Evolutionary conservation across 208 protist genomes (phyloP), one percentile per base, ranked within the genome.

Genomic region (Acanthamoeba royreba): DNA sequence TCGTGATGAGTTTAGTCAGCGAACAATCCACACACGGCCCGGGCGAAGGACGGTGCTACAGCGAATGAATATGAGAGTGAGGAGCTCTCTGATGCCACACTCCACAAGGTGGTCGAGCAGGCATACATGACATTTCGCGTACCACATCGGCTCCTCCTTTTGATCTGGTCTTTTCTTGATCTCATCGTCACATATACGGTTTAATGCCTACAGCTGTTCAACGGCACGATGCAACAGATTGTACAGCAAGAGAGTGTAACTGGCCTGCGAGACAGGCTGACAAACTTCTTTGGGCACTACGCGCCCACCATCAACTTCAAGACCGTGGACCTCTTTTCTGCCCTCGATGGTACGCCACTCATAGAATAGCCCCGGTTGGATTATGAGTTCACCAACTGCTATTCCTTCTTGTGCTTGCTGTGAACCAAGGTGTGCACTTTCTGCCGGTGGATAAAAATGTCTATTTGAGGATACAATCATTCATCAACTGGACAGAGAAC

Each of bases 401-500:
- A 46, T n/a, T 8, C n/a, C n/a, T 89, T 4, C 4, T 28, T 5
- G 9, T 61, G n/a, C 4, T n/a, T 9, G n/a, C 13, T n/a, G 13
- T 7, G 5, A 4, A 15, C 8, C 5, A 28, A 95, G 94, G 94
- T 15, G 94, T 97, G 25, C 93, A 96, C 35, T 97, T 96, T 49
- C 49, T 97, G 35, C 95, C 95, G 13, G 40, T 96, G 13, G 79
- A 97, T 83, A 93, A 95, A 46, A 96, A 96, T 43, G 46, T 96
- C 22, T 97, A 97, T 58, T 46, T 97, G 3, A 88, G 92, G 0
- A 74, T 96, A 15, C 95, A 96, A 33, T 95, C 69, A 9, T 96
- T 96, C 58, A 43, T 96, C 79, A 90, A 95, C 46, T 42, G 52
- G 40, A 87, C 74, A 5, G 95, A 96, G 69, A 87, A 96, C 22